These are phyloP conservation scores for Phoma sp. DNA, from an alignment of 2,329 filamentous ascomycete genomes.

Conservation along the genomic window DNA sequence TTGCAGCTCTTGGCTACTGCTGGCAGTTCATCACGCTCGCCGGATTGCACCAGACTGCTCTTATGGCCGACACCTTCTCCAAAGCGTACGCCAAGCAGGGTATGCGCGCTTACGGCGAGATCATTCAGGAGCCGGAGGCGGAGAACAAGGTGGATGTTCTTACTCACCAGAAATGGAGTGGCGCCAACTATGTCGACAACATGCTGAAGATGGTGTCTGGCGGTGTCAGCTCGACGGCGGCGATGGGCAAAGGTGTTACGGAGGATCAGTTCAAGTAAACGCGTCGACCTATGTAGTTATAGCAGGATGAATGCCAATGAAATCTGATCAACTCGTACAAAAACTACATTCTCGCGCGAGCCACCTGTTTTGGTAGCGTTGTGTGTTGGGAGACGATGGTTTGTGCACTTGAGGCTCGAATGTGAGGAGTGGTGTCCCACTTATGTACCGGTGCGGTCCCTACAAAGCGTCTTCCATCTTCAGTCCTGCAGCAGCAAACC, in stretches of 20 bases:
- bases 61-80: constrained; percentile 89
- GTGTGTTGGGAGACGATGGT: no score
- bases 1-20: constrained; percentile 89
- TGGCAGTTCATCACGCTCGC: constrained; percentile 99
- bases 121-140: constrained; percentile 98
- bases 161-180: constrained; percentile 98
- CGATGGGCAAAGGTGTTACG: constrained; percentile 97
- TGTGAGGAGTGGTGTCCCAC: no score
- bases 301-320: neutral
- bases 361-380: no score
- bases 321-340: no score
- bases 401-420: no score
- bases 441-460: no score
- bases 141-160: constrained; percentile 89
- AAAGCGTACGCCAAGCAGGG: constrained; percentile 79
- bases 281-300: neutral
- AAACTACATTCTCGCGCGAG: no score
- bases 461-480: no score
- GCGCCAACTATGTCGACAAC: constrained; percentile 93
- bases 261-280: constrained; percentile 86
- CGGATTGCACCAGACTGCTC: constrained; percentile 91
- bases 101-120: constrained; percentile 96
- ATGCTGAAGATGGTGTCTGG: constrained; percentile 96
- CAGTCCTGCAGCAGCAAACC: no score
- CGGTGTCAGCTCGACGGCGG: constrained; percentile 87